These are phyloP conservation scores for Deinandra increscens DNA, from an alignment of 129 eudicot species.

Conservation along the genomic window DNA sequence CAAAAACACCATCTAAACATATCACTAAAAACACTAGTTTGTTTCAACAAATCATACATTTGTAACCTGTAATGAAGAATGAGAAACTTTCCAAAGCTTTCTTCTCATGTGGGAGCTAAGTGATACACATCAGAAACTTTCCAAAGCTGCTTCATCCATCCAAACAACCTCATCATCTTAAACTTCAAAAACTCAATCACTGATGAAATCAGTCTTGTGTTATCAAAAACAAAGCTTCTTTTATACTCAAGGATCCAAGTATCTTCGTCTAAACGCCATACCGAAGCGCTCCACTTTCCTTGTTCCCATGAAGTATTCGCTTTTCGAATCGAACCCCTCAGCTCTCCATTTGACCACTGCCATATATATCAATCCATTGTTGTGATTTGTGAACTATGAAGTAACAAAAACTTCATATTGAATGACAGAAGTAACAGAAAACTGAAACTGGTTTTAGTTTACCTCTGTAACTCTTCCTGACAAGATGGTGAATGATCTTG, in stretches of 20 bases:
- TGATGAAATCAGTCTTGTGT: constrained; percentile 39
- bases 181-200: constrained; percentile 45
- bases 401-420: not conserved
- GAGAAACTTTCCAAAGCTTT: constrained; percentile 16
- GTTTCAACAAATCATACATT: constrained; percentile 5
- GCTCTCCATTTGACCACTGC: constrained; percentile 67
- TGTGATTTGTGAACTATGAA: too few relatives aligned
- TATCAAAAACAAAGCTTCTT: constrained; percentile 45
- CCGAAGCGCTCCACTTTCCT: constrained; percentile 64
- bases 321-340: constrained; percentile 28
- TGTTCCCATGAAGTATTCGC: constrained; percentile 64
- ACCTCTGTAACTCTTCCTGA: constrained; percentile 87
- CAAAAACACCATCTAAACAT: constrained; percentile 7
- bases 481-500: constrained; percentile 54
- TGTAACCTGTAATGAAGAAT: constrained; percentile 18
- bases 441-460: constrained; percentile 6
- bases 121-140: constrained; percentile 22
- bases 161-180: constrained; percentile 38
- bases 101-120: constrained; percentile 49
- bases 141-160: constrained; percentile 50
- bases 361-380: not conserved
- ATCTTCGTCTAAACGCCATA: constrained; percentile 61
- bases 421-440: not conserved
- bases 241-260: constrained; percentile 94
- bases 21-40: constrained; percentile 1